Evolutionary conservation across 139 green algal genomes (phyloP).

Genomic region (Gonium pectorale): DNA sequence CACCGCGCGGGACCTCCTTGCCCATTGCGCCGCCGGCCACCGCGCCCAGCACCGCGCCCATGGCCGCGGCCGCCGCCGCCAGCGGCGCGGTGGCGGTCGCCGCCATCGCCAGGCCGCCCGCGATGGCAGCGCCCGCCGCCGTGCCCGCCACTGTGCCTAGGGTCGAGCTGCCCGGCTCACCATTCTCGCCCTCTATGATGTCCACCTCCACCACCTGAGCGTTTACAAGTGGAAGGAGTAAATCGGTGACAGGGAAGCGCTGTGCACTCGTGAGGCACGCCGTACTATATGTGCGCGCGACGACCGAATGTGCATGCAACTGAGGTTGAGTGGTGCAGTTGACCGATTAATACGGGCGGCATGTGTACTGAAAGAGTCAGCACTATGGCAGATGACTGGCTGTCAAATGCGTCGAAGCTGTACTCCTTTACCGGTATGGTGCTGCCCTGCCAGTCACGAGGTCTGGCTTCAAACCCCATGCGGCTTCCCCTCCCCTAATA

Average conservation of each 20-base stretch:
- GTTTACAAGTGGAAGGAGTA: background rate
- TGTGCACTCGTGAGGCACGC: too few relatives aligned
- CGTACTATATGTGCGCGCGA: too few relatives aligned
- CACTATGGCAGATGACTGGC: too few relatives aligned
- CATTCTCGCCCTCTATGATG: slow-evolving; percentile 26
- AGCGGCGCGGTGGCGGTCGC: slow-evolving; percentile 5
- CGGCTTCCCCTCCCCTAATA: background rate
- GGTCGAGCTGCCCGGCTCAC: slow-evolving; percentile 19
- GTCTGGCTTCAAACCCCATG: too few relatives aligned
- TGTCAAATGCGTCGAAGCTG: too few relatives aligned
- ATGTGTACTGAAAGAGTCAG: too few relatives aligned
- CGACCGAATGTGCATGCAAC: too few relatives aligned
- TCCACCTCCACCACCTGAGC: slow-evolving; percentile 31
- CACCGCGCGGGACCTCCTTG: slow-evolving; percentile 37
- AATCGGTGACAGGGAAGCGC: background rate
- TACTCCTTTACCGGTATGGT: too few relatives aligned
- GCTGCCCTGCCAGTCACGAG: too few relatives aligned
- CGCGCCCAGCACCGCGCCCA: slow-evolving; percentile 28
- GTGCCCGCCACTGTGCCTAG: slow-evolving; percentile 17
- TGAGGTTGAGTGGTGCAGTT: too few relatives aligned
- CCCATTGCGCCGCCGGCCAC: slow-evolving; percentile 31
- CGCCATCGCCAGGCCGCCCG: slow-evolving; percentile 8
- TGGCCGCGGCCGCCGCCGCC: slow-evolving; percentile 24
- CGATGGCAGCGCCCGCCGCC: background rate
- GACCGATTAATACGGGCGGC: too few relatives aligned